Conservation (phyloP, 2,329 filamentous ascomycete genomes). For the Boeremia exigua region DNA sequence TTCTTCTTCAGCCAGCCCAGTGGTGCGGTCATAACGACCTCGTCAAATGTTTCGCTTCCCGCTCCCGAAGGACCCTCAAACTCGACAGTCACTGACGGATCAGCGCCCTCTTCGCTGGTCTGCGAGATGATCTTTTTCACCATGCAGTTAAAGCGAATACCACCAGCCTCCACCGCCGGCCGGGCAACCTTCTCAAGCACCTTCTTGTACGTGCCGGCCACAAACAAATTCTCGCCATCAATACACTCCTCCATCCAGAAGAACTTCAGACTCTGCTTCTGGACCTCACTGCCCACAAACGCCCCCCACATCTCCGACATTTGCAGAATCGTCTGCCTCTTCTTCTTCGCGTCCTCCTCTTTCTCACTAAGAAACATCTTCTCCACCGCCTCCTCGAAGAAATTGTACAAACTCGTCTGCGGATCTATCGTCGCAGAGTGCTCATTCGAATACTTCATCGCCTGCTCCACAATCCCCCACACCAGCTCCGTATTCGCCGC, state of each 20-base stretch:
- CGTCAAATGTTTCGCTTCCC: conserved; percentile 63
- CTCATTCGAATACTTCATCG: conserved; percentile 70
- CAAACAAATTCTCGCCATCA: conserved; percentile 71
- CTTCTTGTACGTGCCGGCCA: conserved; percentile 65
- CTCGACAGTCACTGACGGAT: conserved; percentile 48
- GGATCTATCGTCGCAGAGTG: conserved; percentile 59
- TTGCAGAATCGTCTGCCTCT: conserved; percentile 58
- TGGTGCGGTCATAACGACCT: conserved; percentile 71
- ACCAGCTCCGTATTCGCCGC: conserved; percentile 57
- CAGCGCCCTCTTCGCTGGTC: conserved; percentile 15
- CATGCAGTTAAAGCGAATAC: conserved; percentile 58
- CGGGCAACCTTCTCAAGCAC: conserved; percentile 66
- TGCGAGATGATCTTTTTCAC: conserved; percentile 53
- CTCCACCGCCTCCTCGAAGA: conserved; percentile 59
- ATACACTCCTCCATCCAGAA: conserved; percentile 82
- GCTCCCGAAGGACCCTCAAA: conserved; percentile 50
- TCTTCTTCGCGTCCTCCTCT: conserved; percentile 50
- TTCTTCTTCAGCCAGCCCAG: conserved; percentile 61
- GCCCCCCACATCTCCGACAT: conserved; percentile 72
- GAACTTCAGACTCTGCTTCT: conserved; percentile 73
- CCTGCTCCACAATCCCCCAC: conserved; percentile 72
- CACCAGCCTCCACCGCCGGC: conserved; percentile 62
- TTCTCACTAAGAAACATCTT: conserved; percentile 47
- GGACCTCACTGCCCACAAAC: conserved; percentile 70
- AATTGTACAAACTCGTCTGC: conserved; percentile 62